These are phyloP conservation scores for Phalaenopsis aphrodite DNA, from an alignment of 106 monocot genomes.

Conservation along the genomic window DNA sequence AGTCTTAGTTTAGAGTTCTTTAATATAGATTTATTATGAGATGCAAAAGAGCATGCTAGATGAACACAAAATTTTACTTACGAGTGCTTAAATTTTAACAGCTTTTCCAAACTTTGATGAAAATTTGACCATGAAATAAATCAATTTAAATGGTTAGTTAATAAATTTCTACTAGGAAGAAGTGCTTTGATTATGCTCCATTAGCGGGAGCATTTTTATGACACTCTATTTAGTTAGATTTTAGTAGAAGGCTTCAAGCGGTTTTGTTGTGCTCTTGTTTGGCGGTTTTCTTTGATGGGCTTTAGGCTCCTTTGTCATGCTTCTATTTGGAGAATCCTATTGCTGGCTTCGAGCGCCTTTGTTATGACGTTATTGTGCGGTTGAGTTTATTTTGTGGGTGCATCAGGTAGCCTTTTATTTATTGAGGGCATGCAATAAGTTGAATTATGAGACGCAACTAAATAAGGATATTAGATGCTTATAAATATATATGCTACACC, in stretches of 20 bases:
- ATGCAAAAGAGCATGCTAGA: too few species aligned
- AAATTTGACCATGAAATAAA: too few species aligned
- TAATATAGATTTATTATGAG: too few species aligned
- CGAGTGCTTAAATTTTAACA: too few species aligned
- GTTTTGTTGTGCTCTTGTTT: not conserved
- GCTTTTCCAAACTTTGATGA: too few species aligned
- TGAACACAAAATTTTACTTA: too few species aligned
- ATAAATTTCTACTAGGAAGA: not conserved
- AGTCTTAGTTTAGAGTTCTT: too few species aligned
- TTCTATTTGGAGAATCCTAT: not conserved
- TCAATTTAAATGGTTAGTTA: too few species aligned
- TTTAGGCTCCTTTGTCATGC: not conserved
- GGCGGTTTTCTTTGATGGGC: not conserved
- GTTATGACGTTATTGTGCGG: not conserved
- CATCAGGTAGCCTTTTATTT: not conserved
- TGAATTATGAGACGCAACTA: too few species aligned
- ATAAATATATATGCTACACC: too few species aligned
- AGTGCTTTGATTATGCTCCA: not conserved
- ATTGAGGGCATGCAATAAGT: not conserved
- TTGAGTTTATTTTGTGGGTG: not conserved
- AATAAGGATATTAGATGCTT: too few species aligned
- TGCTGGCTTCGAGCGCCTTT: not conserved
- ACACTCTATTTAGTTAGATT: not conserved
- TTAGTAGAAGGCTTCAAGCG: not conserved
- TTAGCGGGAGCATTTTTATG: not conserved